Conservation (phyloP, 2,329 filamentous ascomycete genomes). For the Aspergillus brasiliensis region DNA sequence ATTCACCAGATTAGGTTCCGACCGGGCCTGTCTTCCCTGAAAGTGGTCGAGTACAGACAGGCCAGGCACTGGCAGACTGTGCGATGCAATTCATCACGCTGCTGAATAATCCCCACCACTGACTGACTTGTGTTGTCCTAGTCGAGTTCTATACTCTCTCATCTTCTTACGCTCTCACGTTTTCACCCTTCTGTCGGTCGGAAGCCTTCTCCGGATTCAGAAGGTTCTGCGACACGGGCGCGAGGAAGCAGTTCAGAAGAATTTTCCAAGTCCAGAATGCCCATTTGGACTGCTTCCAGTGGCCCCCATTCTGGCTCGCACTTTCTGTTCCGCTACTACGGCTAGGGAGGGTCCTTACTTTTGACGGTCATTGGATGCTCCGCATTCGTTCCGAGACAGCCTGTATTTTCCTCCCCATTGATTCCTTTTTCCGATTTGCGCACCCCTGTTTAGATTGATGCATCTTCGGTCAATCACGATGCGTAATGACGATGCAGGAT, state of each 20-base stretch:
- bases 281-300: not conserved
- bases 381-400: not conserved
- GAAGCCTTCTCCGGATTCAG: not conserved
- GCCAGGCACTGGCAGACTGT: too few relatives aligned
- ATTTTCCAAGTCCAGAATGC: not conserved
- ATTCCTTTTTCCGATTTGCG: not conserved
- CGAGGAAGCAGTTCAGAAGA: not conserved
- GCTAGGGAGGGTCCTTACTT: not conserved
- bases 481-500: not conserved
- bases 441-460: not conserved
- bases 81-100: not conserved
- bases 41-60: not conserved
- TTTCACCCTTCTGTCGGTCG: not conserved
- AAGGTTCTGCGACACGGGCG: not conserved
- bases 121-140: not conserved
- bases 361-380: not conserved
- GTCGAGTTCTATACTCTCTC: too few relatives aligned
- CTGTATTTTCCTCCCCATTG: not conserved
- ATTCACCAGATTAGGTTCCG: not conserved
- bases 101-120: not conserved
- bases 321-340: not conserved
- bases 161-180: too few relatives aligned
- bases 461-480: not conserved
- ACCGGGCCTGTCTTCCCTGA: not conserved
- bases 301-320: not conserved